These are phyloP conservation scores for Coprinellus micaceus DNA, from an alignment of 768 basidiomycete species.

Conservation along the genomic window DNA sequence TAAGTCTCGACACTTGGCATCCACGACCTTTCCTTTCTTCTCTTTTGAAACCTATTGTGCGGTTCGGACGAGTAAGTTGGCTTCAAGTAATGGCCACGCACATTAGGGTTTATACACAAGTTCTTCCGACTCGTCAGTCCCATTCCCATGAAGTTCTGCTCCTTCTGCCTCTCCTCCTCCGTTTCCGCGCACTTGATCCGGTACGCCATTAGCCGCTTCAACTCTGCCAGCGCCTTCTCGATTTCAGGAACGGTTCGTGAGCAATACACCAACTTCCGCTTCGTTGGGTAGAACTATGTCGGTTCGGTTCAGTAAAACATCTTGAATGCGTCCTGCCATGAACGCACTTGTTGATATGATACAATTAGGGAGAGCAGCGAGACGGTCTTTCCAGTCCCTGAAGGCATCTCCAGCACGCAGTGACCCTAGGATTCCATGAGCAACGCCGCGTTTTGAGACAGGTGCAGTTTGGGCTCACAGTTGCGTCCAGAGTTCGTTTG, in stretches of 20 bases:
- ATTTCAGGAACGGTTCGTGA: constrained; percentile 99
- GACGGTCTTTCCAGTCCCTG: constrained; percentile 98
- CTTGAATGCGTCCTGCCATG: neutral
- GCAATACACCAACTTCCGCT: constrained; percentile 95
- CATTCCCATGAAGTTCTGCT: constrained; percentile 79
- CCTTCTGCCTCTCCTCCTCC: constrained; percentile 71
- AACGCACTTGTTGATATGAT: constrained; percentile 87
- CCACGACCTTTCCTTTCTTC: constrained; percentile 97
- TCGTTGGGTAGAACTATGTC: constrained; percentile 84
- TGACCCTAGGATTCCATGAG: constrained; percentile 64
- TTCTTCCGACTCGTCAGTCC: constrained; percentile 96
- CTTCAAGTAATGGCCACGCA: constrained; percentile 29
- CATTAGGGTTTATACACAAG: constrained; percentile 92
- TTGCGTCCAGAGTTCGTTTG: constrained; percentile 92
- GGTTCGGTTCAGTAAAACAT: neutral
- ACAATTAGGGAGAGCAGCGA: constrained; percentile 93
- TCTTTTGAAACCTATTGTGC: constrained; percentile 80
- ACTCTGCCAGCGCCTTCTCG: constrained; percentile 93
- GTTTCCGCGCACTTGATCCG: constrained; percentile 70
- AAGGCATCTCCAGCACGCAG: constrained; percentile 99
- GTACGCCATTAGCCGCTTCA: constrained; percentile 92
- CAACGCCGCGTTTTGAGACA: neutral
- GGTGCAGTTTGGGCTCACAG: constrained; percentile 41
- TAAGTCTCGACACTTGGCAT: constrained; percentile 93
- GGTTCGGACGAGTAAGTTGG: constrained; percentile 2